Evolutionary conservation across 495 filamentous ascomycete genomes (phyloP).

Genomic region (Aspergillus affinis): DNA sequence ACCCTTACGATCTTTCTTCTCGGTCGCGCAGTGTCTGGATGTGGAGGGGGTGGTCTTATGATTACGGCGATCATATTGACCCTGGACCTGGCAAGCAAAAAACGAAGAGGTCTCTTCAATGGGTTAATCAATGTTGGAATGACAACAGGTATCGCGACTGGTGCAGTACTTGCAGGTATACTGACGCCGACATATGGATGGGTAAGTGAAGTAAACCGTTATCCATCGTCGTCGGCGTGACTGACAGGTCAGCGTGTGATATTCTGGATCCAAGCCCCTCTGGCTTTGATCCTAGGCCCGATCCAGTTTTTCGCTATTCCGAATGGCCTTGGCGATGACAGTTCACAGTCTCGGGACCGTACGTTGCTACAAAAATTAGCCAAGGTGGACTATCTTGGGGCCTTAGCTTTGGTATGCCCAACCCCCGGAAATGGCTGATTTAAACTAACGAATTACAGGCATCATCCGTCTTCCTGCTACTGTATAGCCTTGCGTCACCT

Average conservation of each 20-base stretch:
- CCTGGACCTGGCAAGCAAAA: constrained; percentile 62
- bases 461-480: constrained; percentile 58
- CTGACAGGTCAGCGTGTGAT: constrained; percentile 53
- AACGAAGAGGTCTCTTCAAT: constrained; percentile 65
- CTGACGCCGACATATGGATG: constrained; percentile 63
- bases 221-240: not conserved
- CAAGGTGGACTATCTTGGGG: constrained; percentile 68
- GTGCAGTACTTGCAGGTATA: constrained; percentile 68
- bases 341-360: constrained; percentile 14
- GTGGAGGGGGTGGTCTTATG: constrained; percentile 66
- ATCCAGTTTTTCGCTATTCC: constrained; percentile 62
- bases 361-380: constrained; percentile 50
- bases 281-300: constrained; percentile 54
- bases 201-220: constrained; percentile 45
- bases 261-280: constrained; percentile 65
- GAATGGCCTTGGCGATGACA: constrained; percentile 28
- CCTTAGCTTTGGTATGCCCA: constrained; percentile 55
- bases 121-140: constrained; percentile 66
- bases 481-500: constrained; percentile 62
- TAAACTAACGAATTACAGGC: constrained; percentile 34
- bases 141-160: constrained; percentile 67
- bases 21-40: constrained; percentile 62
- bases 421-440: constrained; percentile 10
- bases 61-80: constrained; percentile 67
- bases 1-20: constrained; percentile 61